Evolutionary conservation across 805 yeast genomes (phyloP).

Genomic region (Kregervanrija pseudodelftensis): DNA sequence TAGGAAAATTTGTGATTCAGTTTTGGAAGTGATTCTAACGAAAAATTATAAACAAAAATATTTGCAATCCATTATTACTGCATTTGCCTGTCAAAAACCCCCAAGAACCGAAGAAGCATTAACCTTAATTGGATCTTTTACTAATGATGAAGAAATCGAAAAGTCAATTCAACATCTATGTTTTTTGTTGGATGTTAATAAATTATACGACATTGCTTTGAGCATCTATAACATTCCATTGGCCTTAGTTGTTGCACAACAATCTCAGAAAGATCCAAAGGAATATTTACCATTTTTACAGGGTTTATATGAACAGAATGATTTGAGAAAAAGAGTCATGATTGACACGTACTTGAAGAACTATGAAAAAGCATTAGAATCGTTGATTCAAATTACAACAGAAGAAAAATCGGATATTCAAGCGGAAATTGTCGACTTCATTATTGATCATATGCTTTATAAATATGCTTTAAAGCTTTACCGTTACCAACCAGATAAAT

Average conservation of each 20-base stretch:
- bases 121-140: conserved; percentile 46
- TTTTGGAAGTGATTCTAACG: conserved; percentile 48
- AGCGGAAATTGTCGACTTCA: conserved; percentile 60
- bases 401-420: conserved; percentile 29
- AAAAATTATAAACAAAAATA: conserved; percentile 50
- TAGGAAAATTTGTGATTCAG: conserved; percentile 67
- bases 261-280: conserved; percentile 95
- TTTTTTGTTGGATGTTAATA: conserved; percentile 83
- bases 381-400: conserved; percentile 45
- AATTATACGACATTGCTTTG: conserved; percentile 70
- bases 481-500: conserved; percentile 48
- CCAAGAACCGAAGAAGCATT: conserved; percentile 78
- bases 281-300: conserved; percentile 93
- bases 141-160: conserved; percentile 41
- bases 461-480: conserved; percentile 59
- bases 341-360: conserved; percentile 76
- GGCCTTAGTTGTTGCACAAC: conserved; percentile 83
- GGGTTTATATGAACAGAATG: conserved; percentile 59
- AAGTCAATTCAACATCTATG: conserved; percentile 76
- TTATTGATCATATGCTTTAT: conserved; percentile 63
- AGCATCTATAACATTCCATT: conserved; percentile 77
- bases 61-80: conserved; percentile 76
- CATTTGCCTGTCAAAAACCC: conserved; percentile 87
- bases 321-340: conserved; percentile 59
- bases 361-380: conserved; percentile 58